A percentile compares a stretch with the other conserved stretches of the same genome.
These are phyloP conservation scores for Vigna hirtella DNA, from an alignment of 306 rosid species.

Conservation along the genomic window DNA sequence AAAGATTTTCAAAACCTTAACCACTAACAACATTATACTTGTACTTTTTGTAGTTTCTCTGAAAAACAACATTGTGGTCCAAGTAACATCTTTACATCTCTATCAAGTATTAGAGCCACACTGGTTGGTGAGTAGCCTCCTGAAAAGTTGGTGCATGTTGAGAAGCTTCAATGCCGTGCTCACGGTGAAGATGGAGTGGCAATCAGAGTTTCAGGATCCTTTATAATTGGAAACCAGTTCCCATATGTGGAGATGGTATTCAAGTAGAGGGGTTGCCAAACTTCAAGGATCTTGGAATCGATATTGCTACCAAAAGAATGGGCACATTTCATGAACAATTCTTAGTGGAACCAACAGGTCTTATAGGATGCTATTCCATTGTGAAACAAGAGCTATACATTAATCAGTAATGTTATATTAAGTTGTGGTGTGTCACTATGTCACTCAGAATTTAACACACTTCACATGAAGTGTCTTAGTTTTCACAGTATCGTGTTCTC, in stretches of 20 bases:
- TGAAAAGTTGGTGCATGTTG: slow-evolving; percentile 89
- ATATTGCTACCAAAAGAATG: slow-evolving; percentile 79
- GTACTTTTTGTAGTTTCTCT: slow-evolving; percentile 64
- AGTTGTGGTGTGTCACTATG: not conserved
- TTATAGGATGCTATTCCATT: slow-evolving; percentile 78
- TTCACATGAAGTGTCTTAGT: not conserved
- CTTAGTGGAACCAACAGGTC: slow-evolving; percentile 71
- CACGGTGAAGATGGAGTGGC: slow-evolving; percentile 83
- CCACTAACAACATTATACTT: slow-evolving; percentile 21
- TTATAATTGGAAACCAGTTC: slow-evolving; percentile 86
- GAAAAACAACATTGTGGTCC: slow-evolving; percentile 75
- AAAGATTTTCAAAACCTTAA: not conserved
- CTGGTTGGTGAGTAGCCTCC: slow-evolving; percentile 94
- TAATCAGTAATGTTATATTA: slow-evolving; percentile 52
- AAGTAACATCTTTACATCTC: slow-evolving; percentile 57
- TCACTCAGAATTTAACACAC: slow-evolving; percentile 14
- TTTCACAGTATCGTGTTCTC: not conserved
- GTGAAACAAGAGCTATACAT: slow-evolving; percentile 85
- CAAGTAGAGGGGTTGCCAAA: slow-evolving; percentile 92
- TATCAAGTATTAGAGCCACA: slow-evolving; percentile 74
- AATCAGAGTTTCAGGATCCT: slow-evolving; percentile 89
- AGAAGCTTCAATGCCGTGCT: slow-evolving; percentile 85
- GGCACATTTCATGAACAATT: slow-evolving; percentile 92
- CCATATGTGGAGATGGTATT: slow-evolving; percentile 95
- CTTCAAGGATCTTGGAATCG: slow-evolving; percentile 84